phyloP scores from a whole-genome alignment of 306 rosid genomes.

The Cicer judaicum region DNA sequence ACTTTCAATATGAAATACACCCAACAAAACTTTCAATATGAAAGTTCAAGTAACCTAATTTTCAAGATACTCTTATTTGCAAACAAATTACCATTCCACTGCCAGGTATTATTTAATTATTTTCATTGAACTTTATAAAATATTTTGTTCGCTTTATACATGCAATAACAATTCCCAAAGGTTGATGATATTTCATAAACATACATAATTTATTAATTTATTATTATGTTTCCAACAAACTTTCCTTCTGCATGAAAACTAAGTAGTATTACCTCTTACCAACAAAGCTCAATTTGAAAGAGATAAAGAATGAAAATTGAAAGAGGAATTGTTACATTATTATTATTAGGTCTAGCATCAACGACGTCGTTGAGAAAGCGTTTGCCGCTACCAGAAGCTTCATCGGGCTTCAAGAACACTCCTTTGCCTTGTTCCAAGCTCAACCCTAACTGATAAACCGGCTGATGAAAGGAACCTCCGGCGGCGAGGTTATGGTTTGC shows the following conservation, averaged over 20 bases:
- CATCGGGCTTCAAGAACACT: conserved; percentile 82
- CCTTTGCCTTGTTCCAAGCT: conserved; percentile 92
- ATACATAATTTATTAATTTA: neutral
- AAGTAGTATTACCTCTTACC: neutral
- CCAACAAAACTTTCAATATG: neutral
- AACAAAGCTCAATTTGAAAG: conserved; percentile 27
- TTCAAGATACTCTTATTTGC: conserved; percentile 16
- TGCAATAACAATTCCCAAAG: neutral
- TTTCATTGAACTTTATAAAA: conserved; percentile 30
- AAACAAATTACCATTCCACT: conserved; percentile 13
- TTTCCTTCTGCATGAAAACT: conserved; percentile 7
- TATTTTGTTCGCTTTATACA: neutral
- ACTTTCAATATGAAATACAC: conserved; percentile 1
- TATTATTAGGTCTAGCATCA: conserved; percentile 73
- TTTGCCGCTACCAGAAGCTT: conserved; percentile 85
- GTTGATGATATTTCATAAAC: neutral
- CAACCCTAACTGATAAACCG: conserved; percentile 81
- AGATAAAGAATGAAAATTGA: neutral
- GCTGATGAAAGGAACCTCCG: conserved; percentile 59
- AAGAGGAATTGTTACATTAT: conserved; percentile 63
- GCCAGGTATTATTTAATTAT: conserved; percentile 6
- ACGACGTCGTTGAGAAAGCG: conserved; percentile 80
- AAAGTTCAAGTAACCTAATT: neutral
- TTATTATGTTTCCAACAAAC: neutral
- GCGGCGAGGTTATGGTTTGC: conserved; percentile 59